Evolutionary conservation across 2,329 filamentous ascomycete genomes (phyloP).

Genomic region (Incumbomyces delicatus): DNA sequence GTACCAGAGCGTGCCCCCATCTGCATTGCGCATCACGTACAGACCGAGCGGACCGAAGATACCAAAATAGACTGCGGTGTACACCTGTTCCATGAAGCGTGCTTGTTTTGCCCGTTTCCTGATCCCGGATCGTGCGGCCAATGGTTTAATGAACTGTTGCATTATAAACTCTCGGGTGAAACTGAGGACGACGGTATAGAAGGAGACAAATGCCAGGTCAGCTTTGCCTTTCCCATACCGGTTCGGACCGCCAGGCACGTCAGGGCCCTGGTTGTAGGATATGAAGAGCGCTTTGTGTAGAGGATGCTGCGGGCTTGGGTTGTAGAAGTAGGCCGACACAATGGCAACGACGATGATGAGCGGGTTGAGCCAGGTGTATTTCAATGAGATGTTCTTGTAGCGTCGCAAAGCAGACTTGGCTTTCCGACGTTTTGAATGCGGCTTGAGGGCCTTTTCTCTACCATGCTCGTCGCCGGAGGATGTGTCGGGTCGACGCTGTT

Average conservation of each 20-base stretch:
- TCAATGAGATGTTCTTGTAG: slow-evolving; percentile 27
- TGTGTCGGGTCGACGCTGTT: background rate
- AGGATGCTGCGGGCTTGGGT: slow-evolving; percentile 64
- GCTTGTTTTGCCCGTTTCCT: slow-evolving; percentile 61
- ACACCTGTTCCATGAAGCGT: slow-evolving; percentile 85
- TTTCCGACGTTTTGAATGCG: slow-evolving; percentile 36
- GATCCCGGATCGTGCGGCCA: slow-evolving; percentile 58
- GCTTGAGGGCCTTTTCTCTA: slow-evolving; percentile 21
- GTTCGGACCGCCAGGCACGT: slow-evolving; percentile 33
- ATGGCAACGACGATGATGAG: slow-evolving; percentile 54
- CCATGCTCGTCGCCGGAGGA: slow-evolving; percentile 2
- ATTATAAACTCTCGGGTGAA: slow-evolving; percentile 88
- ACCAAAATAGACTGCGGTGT: slow-evolving; percentile 77
- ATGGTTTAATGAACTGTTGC: slow-evolving; percentile 68
- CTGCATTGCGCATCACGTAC: slow-evolving; percentile 74
- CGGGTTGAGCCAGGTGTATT: slow-evolving; percentile 53
- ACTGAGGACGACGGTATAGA: slow-evolving; percentile 74
- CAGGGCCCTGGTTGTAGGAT: slow-evolving; percentile 61
- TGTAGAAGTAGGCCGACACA: slow-evolving; percentile 55
- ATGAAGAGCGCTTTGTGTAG: slow-evolving; percentile 70
- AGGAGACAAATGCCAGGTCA: slow-evolving; percentile 70
- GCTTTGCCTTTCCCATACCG: slow-evolving; percentile 74
- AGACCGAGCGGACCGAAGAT: slow-evolving; percentile 68
- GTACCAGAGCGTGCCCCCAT: slow-evolving; percentile 59
- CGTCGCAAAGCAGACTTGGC: slow-evolving; percentile 34